Evolutionary conservation across 2,329 filamentous ascomycete genomes (phyloP).

Genomic region (Pseudocercospora ulei): DNA sequence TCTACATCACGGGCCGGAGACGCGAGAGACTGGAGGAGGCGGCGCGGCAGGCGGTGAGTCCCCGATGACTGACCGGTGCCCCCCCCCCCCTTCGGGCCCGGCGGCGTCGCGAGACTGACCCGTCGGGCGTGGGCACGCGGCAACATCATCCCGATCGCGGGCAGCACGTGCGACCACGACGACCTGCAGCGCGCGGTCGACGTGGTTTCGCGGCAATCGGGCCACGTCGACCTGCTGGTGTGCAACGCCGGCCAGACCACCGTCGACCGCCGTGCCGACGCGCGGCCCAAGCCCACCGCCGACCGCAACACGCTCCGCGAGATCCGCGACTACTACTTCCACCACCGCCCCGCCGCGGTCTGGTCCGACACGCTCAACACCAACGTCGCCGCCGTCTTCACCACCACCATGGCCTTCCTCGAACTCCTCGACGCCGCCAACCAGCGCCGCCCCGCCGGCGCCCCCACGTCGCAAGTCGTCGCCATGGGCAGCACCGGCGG

Average conservation of each 20-base stretch:
- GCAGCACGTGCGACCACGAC: conserved; percentile 38
- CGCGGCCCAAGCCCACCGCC: conserved; percentile 37
- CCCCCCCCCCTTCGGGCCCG: too few species aligned
- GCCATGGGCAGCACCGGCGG: conserved; percentile 38
- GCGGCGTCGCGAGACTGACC: too few species aligned
- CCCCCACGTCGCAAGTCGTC: conserved; percentile 42
- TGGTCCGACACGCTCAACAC: conserved; percentile 38
- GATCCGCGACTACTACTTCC: conserved; percentile 35
- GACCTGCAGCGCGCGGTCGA: conserved; percentile 38
- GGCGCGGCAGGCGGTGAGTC: conserved; percentile 29
- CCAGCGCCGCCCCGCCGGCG: conserved; percentile 34
- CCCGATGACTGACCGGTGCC: conserved; percentile 12
- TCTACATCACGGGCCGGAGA: conserved; percentile 42
- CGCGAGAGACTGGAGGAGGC: conserved; percentile 37
- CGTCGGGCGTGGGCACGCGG: conserved; percentile 22
- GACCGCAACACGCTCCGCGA: conserved; percentile 26
- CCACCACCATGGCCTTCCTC: conserved; percentile 40
- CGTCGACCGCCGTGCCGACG: conserved; percentile 27
- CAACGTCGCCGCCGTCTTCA: conserved; percentile 41
- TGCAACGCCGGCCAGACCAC: conserved; percentile 42
- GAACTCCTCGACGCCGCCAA: conserved; percentile 41
- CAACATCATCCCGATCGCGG: conserved; percentile 38
- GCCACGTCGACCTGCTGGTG: conserved; percentile 46
- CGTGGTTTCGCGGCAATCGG: conserved; percentile 38
- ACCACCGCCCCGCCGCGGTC: conserved; percentile 40